Evolutionary conservation across 2,329 filamentous ascomycete species (phyloP), one percentile per base, ranked within the genome.

Genomic region (Colletotrichum musicola): DNA sequence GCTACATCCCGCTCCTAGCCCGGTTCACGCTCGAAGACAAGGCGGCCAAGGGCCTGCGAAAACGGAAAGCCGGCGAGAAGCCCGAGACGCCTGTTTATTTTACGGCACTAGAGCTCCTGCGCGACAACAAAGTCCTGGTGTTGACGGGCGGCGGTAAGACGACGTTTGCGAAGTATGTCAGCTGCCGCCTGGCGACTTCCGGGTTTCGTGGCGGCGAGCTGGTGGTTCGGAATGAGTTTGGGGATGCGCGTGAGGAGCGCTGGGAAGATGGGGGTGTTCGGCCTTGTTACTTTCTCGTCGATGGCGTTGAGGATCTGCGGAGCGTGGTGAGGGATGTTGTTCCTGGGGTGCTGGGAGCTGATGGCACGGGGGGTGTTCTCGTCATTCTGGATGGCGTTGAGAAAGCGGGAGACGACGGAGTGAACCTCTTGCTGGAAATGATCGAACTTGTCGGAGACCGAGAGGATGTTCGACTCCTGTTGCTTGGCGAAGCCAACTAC

Each of bases 11-110:
- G 6, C 42, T 62, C 3, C 10, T 66, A 2, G 42, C 42, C 0
- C 57, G 50, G 3, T 66, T 55, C 13, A 66, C 63, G 1, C 42
- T 22, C 16, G 63, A 66, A 27, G 63, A 66, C 57, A 66, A 62
- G 13, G 57, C 63, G 1, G 57, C 63, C 27, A 55, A 66, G 14
- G 63, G 63, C 13, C 6, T 66, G 0, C 63, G 57, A 9, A 66
- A 62, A 16, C 50, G 57, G 12, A 62, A 13, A 14, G 27, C 3
- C 4, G 42, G 49, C 0, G 40, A 62, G 3, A n/a, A 66, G 10
- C 50, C 40, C 5, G 57, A 66, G 42, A 35, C 27, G 6, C 50
- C 57, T 0, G 16, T 66, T 7, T 50, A 66, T 40, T 66, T 62
- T 7, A 47, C 57, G 5, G 42, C 42, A 0, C 12, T 66, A 6